These are phyloP conservation scores for Cryptosporidium ryanae DNA, from an alignment of 169 alveolate genomes.

Conservation along the genomic window DNA sequence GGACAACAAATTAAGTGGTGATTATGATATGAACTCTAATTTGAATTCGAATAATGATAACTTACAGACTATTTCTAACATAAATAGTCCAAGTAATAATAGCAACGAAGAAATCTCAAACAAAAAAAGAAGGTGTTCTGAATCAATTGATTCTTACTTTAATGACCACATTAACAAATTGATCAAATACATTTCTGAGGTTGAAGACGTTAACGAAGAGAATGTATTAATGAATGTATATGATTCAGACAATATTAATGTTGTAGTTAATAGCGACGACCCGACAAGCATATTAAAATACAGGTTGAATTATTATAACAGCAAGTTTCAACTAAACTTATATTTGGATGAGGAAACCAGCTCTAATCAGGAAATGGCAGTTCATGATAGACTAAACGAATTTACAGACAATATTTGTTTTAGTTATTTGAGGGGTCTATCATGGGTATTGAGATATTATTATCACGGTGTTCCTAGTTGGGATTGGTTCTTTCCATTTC, in stretches of 20 bases:
- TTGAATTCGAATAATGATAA: neutral
- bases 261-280: neutral
- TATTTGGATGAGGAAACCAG: neutral
- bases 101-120: neutral
- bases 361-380: neutral
- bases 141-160: slow-evolving; percentile 37
- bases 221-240: neutral
- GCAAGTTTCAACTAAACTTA: slow-evolving; percentile 19
- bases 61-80: neutral
- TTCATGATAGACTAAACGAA: slow-evolving; percentile 16
- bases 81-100: neutral
- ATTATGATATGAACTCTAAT: neutral
- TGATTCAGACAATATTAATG: neutral
- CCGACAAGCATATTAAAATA: slow-evolving; percentile 27
- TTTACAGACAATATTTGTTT: slow-evolving; percentile 53
- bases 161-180: slow-evolving; percentile 27
- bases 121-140: slow-evolving; percentile 18
- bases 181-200: slow-evolving; percentile 45
- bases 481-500: slow-evolving; percentile 99
- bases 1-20: too few relatives aligned
- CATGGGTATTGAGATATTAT: slow-evolving; percentile 93
- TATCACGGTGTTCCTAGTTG: slow-evolving; percentile 95
- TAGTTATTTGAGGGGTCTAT: slow-evolving; percentile 94
- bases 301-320: slow-evolving; percentile 38
- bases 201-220: slow-evolving; percentile 17